phyloP scores from a whole-genome alignment of 306 rosid genomes.

The Cucurbita pepo region DNA sequence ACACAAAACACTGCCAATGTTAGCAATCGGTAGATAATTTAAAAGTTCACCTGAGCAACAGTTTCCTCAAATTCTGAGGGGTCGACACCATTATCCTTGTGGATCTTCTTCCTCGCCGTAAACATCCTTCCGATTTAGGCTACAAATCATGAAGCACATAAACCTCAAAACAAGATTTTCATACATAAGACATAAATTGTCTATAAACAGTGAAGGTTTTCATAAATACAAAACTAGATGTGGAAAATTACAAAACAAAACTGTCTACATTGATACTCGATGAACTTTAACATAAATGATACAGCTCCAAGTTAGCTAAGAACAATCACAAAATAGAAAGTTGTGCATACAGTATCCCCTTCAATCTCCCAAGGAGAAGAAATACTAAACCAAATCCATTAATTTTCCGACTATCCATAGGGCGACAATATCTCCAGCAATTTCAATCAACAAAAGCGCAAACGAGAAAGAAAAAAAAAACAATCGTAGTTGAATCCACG shows the following conservation, averaged over 20 bases:
- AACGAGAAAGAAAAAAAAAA: too few relatives aligned
- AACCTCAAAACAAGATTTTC: not conserved
- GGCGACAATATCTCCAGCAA: not conserved
- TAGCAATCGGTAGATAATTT: not conserved
- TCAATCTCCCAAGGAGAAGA: not conserved
- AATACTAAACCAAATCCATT: not conserved
- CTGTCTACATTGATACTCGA: not conserved
- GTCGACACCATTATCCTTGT: conserved; percentile 34
- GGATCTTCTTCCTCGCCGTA: conserved; percentile 14
- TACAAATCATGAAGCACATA: not conserved
- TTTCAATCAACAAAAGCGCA: not conserved
- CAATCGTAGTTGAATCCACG: not conserved
- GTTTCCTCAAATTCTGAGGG: conserved; percentile 48
- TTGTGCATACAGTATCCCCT: not conserved
- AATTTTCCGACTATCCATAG: not conserved
- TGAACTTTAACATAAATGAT: not conserved
- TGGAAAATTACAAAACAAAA: not conserved
- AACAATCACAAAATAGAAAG: not conserved
- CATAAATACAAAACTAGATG: not conserved
- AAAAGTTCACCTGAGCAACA: conserved; percentile 49
- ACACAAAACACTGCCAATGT: not conserved
- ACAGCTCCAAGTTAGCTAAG: not conserved
- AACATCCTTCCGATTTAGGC: not conserved
- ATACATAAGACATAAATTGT: not conserved
- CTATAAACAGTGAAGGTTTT: not conserved